A percentile compares a stretch with the other conserved stretches of the same genome.
phyloP scores from a whole-genome alignment of 2,329 filamentous ascomycete species.

The Cytospora leucostoma region DNA sequence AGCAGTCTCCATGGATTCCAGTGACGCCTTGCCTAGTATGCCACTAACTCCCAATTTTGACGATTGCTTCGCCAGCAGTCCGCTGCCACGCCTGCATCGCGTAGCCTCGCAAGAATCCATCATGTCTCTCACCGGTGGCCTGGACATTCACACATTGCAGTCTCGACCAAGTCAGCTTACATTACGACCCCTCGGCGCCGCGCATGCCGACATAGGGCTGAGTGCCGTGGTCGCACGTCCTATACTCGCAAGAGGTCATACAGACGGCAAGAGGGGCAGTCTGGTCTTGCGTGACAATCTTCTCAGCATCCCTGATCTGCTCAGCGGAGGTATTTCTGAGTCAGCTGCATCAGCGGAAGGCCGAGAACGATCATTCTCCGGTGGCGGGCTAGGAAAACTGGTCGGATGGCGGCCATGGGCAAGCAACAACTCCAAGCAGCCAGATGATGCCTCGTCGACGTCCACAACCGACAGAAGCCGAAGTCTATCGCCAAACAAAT shows the following conservation, averaged over 20 bases:
- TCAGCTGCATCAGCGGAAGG: constrained; percentile 13
- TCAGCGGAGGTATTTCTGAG: constrained; percentile 29
- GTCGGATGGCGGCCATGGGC: constrained; percentile 54
- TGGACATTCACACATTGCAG: constrained; percentile 86
- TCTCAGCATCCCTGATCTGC: constrained; percentile 40
- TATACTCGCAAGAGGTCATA: constrained; percentile 49
- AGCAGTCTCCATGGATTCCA: constrained; percentile 33
- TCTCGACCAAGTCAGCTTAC: constrained; percentile 75
- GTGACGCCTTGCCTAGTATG: constrained; percentile 24
- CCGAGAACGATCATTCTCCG: constrained; percentile 30
- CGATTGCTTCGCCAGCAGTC: constrained; percentile 31
- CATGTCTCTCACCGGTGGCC: constrained; percentile 80
- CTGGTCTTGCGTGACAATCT: constrained; percentile 60
- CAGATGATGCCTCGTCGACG: constrained; percentile 9
- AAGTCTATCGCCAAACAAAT: constrained; percentile 19
- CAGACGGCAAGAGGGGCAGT: constrained; percentile 51
- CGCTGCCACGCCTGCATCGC: constrained; percentile 47
- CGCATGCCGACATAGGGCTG: constrained; percentile 57
- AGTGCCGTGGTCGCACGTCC: constrained; percentile 62
- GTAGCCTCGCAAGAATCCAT: constrained; percentile 83
- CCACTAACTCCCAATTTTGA: constrained; percentile 29
- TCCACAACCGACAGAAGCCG: constrained; percentile 19
- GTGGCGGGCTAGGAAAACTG: constrained; percentile 44
- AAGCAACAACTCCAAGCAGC: constrained; percentile 23
- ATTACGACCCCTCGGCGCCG: constrained; percentile 53